Evolutionary conservation across 2,329 filamentous ascomycete genomes (phyloP), one percentile per base, ranked within the genome.

Genomic region (Waltergamsia citrina): DNA sequence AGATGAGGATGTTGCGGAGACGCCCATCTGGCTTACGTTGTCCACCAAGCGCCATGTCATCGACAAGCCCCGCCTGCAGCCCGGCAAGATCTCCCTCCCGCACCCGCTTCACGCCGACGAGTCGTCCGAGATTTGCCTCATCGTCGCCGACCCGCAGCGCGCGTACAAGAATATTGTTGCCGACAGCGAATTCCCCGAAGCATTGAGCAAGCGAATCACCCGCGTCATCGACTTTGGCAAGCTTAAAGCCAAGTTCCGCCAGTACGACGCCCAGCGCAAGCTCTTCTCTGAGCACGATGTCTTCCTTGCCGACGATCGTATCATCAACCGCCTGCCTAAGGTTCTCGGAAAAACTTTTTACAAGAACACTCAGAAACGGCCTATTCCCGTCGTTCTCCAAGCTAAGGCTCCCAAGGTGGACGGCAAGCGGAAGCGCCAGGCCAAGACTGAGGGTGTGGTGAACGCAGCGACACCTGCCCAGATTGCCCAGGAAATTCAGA

Each of bases 321-420:
- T 98, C 48, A 68, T 80, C 51, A 79, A 73, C 54, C 63, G 69
- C 19, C 70, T 96, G 39, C 85, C 88, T 37, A 73, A 75, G 43
- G 67, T 79, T 3, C 76, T 98, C 10, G 92, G 90, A 47, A 96
- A 94, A 66, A 81, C 81, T 2, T 96, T 98, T 59, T 96, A 92
- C 73, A 82, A 87, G 65, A 71, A 65, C 37, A 85, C 81, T 4
- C 60, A 63, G 42, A 96, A 96, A 71, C 74, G 90, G 25, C 92
- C 92, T 8, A 78, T 98, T 38, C 88, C 92, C 18, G 74, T 96
- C 24, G 67, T 71, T 28, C 70, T 96, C 41, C 71, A 66, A 49
- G 58, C 78, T 41, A 69, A 76, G 53, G 67, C 69, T 34, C 65
- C 71, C 42, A 82, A 75, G 57, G 68, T 67, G 14, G 68, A 76